Percentiles rank a stretch among this genome's conserved stretches.
phyloP scores from a whole-genome alignment of 148 eudicot genomes.

The Amaranthus hypochondriacus region DNA sequence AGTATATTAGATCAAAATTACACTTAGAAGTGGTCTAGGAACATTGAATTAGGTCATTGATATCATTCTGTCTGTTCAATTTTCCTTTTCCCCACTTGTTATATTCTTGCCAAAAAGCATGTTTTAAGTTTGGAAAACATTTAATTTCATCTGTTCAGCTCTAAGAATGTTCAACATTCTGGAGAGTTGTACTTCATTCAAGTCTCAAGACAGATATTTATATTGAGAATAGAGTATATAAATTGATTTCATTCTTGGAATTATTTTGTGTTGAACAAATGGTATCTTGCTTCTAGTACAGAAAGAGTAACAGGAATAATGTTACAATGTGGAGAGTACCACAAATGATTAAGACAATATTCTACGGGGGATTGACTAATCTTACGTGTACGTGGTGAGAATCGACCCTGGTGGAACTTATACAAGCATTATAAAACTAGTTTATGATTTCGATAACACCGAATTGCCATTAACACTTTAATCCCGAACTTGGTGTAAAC shows the following conservation, averaged over 20 bases:
- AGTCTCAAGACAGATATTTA: constrained; percentile 13
- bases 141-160: background rate
- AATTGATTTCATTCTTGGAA: background rate
- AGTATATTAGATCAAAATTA: constrained; percentile 11
- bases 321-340: too few species aligned
- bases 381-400: too few species aligned
- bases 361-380: too few species aligned
- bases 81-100: background rate
- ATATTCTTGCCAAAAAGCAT: background rate
- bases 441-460: too few species aligned
- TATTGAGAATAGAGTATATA: constrained; percentile 2
- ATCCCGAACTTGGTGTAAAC: too few species aligned
- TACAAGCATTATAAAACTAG: too few species aligned
- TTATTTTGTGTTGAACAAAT: background rate
- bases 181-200: constrained; percentile 12
- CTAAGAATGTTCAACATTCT: background rate
- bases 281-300: background rate
- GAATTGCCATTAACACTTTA: too few species aligned
- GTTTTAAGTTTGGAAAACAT: background rate
- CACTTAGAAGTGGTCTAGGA: constrained; percentile 8
- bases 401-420: too few species aligned
- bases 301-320: background rate
- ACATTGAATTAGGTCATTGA: constrained; percentile 4
- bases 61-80: background rate
- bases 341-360: too few species aligned